A percentile compares a stretch with the other conserved stretches of the same genome.
These are phyloP conservation scores for Pythium rishiriense DNA, from an alignment of 352 stramenopile genomes.

Conservation along the genomic window DNA sequence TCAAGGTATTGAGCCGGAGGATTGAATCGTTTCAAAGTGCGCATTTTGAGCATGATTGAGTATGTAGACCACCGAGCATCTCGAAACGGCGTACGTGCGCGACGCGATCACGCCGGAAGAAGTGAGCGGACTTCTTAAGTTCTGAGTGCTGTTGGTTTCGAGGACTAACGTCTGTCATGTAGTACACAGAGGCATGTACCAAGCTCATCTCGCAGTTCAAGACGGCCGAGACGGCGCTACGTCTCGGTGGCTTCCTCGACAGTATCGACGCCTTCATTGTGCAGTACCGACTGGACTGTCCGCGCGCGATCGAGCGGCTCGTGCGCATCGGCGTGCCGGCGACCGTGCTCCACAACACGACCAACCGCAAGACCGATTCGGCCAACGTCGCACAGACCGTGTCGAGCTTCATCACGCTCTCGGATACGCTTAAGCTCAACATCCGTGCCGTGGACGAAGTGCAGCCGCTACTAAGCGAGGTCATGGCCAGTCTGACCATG, in stretches of 20 bases:
- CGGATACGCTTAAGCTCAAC: constrained; percentile 98
- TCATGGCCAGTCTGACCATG: constrained; percentile 94
- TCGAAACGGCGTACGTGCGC: constrained; percentile 96
- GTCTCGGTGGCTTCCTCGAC: constrained; percentile 69
- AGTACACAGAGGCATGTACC: constrained; percentile 96
- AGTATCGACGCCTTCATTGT: constrained; percentile 90
- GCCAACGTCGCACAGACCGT: constrained; percentile 94
- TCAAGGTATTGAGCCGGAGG: constrained; percentile 72
- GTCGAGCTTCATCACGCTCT: constrained; percentile 98
- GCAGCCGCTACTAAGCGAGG: constrained; percentile 95
- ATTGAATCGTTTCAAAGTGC: neutral
- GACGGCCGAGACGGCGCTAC: constrained; percentile 92
- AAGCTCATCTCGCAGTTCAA: constrained; percentile 99
- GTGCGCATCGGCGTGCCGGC: constrained; percentile 93
- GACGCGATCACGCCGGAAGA: constrained; percentile 93
- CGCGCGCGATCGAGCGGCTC: constrained; percentile 92
- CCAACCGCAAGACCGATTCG: constrained; percentile 80
- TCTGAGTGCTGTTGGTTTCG: neutral
- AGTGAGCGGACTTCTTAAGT: constrained; percentile 27
- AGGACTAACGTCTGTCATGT: neutral
- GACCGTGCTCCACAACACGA: constrained; percentile 87
- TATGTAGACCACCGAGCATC: constrained; percentile 91
- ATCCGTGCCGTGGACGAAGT: constrained; percentile 97
- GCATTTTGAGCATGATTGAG: no score
- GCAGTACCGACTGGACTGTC: constrained; percentile 96